Base-by-base conservation (phyloP, 1,284 basidiomycete genomes). In the Sparassis latifolia region DNA sequence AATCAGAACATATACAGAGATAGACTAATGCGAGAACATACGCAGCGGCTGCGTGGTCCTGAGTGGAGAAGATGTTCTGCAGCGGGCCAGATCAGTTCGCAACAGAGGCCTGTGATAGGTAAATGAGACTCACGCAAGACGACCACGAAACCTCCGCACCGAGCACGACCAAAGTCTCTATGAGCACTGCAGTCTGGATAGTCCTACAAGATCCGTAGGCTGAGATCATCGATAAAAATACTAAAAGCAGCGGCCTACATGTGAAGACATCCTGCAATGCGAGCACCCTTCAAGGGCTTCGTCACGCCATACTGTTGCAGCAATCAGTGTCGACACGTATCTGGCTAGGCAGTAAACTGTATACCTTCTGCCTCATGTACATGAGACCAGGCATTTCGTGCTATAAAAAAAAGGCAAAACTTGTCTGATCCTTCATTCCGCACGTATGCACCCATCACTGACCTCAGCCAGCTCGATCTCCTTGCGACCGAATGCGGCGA, bases 91-190 rank as follows among this genome's bases (percentile, higher is more conserved):
- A 47, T 33, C 37, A 38, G 50, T 33, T 44, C 42, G 48, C 37
- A 27, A 10, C 20, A 20, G 7, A 44, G 28, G 10, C 38, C 4
- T 31, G 31, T 33, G 28, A 42, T 45, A 47, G 33, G 10, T 20
- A 31, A 37, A 20, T 35, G 7, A 45, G 47, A 76, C 84, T 52
- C 68, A 90, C 88, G 78, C 95, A 97, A 63, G 96, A 99, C 44
- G 97, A 99, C 97, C 96, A 99, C 62, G 96, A 84, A 57, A 99
- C 96, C 73, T 98, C 89, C 58, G 97, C 96, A 69, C 96, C 96
- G 64, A 99, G 86, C 59, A 86, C 87, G 60, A 84, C 89, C 62
- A 99, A 80, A 56, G 94, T 97, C 80, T 97, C 94, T 68, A 97
- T 97, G 71, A 96, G 86, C 63, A 96, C 91, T 48, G 93, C 92